Conservation (phyloP, 345 rosid genomes). For the Streptanthus diversifolius region DNA sequence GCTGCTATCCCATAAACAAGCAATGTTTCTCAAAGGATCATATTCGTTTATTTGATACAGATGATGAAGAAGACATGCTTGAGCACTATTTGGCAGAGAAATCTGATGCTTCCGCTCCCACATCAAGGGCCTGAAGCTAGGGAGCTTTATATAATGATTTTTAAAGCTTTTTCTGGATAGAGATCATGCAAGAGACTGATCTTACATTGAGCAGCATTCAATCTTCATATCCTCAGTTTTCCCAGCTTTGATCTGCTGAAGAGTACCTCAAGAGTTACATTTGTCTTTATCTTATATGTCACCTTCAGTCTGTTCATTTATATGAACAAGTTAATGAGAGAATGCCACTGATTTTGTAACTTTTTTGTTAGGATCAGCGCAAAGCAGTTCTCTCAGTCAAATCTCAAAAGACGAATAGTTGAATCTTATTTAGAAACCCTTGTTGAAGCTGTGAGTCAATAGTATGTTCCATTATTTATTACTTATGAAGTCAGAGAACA, state of each 20-base stretch:
- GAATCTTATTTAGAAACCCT: not conserved
- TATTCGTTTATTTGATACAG: constrained; percentile 35
- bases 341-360: constrained; percentile 14
- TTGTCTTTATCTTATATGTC: not conserved
- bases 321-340: constrained; percentile 6
- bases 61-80: constrained; percentile 92
- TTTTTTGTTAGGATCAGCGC: constrained; percentile 11
- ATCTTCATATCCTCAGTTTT: constrained; percentile 20
- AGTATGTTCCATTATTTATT: not conserved
- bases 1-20: not conserved
- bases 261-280: constrained; percentile 14
- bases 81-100: constrained; percentile 95
- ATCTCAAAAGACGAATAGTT: not conserved
- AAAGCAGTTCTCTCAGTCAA: not conserved
- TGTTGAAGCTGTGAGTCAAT: not conserved
- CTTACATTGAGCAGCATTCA: constrained; percentile 9
- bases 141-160: constrained; percentile 9
- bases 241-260: constrained; percentile 23
- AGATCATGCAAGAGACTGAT: constrained; percentile 19
- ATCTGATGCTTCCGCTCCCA: constrained; percentile 57
- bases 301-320: constrained; percentile 12
- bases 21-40: constrained; percentile 1
- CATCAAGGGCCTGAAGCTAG: constrained; percentile 46
- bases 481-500: not conserved
- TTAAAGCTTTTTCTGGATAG: constrained; percentile 16